Evolutionary conservation across 139 green algal species (phyloP).

Genomic region (Chara braunii): DNA sequence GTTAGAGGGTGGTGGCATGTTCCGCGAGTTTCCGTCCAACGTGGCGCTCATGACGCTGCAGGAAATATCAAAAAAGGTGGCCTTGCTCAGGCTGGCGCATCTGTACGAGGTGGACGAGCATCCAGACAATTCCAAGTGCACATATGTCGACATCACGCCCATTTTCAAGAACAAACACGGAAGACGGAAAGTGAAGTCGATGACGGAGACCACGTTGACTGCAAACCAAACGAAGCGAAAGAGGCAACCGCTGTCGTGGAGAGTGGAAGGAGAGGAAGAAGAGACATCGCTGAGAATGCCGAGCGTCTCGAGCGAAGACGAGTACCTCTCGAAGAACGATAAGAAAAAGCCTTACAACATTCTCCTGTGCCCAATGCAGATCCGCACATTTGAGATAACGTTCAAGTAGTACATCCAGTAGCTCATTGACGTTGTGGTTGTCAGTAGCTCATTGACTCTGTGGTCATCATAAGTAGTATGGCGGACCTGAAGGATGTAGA

Average conservation of each 20-base stretch:
- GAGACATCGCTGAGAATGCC: too few species aligned
- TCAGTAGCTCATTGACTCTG: too few species aligned
- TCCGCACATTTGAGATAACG: conserved; percentile 44
- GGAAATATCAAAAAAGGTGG: conserved; percentile 9
- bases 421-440: too few species aligned
- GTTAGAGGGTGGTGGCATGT: too few species aligned
- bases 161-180: conserved; percentile 21
- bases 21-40: conserved; percentile 26
- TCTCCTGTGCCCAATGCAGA: conserved; percentile 40
- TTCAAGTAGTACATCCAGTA: too few species aligned
- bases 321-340: too few species aligned
- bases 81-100: conserved; percentile 33
- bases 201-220: conserved; percentile 35
- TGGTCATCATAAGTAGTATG: too few species aligned
- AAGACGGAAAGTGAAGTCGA: conserved; percentile 1
- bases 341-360: too few species aligned
- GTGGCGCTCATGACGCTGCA: conserved; percentile 30
- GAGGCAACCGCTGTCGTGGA: conserved; percentile 5
- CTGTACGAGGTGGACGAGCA: conserved; percentile 36
- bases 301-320: too few species aligned
- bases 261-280: too few species aligned
- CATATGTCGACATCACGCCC: conserved; percentile 18
- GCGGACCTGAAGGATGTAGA: too few species aligned
- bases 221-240: conserved; percentile 24
- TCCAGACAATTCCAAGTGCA: conserved; percentile 16